A percentile compares a stretch with the other conserved stretches of the same genome.
phyloP scores from a whole-genome alignment of 169 alveolate species.

The Cryptosporidium meleagridis region DNA sequence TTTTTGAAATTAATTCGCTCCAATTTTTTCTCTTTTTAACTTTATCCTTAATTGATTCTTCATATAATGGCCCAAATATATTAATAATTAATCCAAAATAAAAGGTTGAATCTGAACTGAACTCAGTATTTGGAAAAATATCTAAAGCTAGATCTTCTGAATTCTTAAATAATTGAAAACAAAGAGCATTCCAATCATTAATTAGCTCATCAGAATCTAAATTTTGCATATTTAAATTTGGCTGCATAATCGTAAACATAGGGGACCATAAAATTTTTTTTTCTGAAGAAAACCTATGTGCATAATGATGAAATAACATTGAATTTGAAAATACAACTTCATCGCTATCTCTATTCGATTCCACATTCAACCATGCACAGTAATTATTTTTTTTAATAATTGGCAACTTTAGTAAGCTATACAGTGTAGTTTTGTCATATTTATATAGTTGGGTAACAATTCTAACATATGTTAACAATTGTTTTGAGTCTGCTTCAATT shows the following conservation, averaged over 20 bases:
- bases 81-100: constrained; percentile 10
- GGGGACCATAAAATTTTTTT: constrained; percentile 27
- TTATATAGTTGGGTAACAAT: constrained; percentile 6
- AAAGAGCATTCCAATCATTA: constrained; percentile 4
- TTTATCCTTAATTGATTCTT: constrained; percentile 13
- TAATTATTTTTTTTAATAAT: background rate
- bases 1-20: background rate
- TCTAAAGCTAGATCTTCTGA: background rate
- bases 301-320: background rate
- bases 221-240: background rate
- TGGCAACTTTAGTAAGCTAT: background rate
- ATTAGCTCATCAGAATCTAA: background rate
- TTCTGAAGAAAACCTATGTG: background rate
- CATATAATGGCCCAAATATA: constrained; percentile 50
- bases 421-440: background rate
- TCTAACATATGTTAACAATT: background rate
- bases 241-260: background rate
- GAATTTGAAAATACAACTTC: constrained; percentile 8
- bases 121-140: background rate
- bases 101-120: background rate
- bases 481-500: background rate
- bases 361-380: background rate
- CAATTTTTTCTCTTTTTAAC: background rate
- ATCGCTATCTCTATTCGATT: background rate
- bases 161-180: background rate